Conservation (phyloP, 495 filamentous ascomycete genomes). For the Amphirosellinia nigrospora region DNA sequence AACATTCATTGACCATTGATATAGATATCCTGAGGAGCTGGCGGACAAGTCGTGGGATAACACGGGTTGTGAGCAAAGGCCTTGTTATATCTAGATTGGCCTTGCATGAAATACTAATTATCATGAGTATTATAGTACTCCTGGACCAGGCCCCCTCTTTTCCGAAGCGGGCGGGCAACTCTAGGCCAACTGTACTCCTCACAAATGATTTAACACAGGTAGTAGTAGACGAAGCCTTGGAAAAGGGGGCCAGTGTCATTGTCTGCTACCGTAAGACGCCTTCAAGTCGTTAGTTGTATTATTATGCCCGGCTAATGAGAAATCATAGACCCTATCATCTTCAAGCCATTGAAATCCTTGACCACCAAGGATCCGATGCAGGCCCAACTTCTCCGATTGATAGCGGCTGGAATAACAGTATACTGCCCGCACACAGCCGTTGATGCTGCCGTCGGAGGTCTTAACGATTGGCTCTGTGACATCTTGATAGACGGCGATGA, state of each 20-base stretch:
- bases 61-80: slow-evolving; percentile 70
- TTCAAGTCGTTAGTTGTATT: not conserved
- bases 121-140: slow-evolving; percentile 31
- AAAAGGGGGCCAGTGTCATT: slow-evolving; percentile 74
- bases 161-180: slow-evolving; percentile 6
- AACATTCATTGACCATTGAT: not conserved
- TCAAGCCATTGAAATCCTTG: slow-evolving; percentile 85
- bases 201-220: slow-evolving; percentile 89
- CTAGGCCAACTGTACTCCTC: slow-evolving; percentile 66
- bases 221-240: slow-evolving; percentile 92
- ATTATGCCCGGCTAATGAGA: slow-evolving; percentile 17
- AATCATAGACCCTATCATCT: slow-evolving; percentile 87
- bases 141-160: slow-evolving; percentile 36
- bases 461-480: slow-evolving; percentile 95
- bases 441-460: slow-evolving; percentile 83
- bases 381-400: slow-evolving; percentile 78
- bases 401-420: slow-evolving; percentile 89
- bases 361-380: slow-evolving; percentile 87
- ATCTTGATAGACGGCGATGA: slow-evolving; percentile 61
- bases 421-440: slow-evolving; percentile 96
- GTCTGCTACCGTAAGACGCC: slow-evolving; percentile 80
- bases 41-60: slow-evolving; percentile 95
- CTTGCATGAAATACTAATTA: not conserved
- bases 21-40: slow-evolving; percentile 84
- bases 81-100: not conserved